Percentiles rank a stretch among this genome's conserved stretches.
Conservation (phyloP, 495 filamentous ascomycete genomes). For the Xylaria intraflava region DNA sequence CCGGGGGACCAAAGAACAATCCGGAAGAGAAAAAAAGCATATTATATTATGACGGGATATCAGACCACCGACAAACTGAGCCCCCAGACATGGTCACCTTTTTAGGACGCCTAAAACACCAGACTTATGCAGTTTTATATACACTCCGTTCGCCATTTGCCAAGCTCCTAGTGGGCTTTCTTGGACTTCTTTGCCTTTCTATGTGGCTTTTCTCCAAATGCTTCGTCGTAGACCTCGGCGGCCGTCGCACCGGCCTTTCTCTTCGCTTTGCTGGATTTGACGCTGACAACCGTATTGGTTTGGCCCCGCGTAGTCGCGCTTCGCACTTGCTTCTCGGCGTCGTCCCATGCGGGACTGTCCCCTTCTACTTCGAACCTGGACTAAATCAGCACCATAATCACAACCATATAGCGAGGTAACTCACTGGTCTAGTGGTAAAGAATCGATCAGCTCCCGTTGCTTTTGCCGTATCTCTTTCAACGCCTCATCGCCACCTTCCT, state of each 20-base stretch:
- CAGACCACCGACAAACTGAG: neutral
- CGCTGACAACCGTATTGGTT: conserved; percentile 67
- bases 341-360: conserved; percentile 66
- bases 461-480: conserved; percentile 60
- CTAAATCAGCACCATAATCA: conserved; percentile 25
- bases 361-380: conserved; percentile 73
- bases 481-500: conserved; percentile 72
- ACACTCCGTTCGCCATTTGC: neutral
- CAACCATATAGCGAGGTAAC: conserved; percentile 23
- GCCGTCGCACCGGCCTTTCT: conserved; percentile 65
- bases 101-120: conserved; percentile 10
- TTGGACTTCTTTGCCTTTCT: conserved; percentile 52
- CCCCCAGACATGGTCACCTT: neutral
- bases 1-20: too few relatives aligned
- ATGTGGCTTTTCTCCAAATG: conserved; percentile 47
- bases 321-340: conserved; percentile 72
- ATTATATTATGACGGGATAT: neutral
- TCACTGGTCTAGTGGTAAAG: conserved; percentile 82
- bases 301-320: conserved; percentile 48
- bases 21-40: too few relatives aligned
- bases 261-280: conserved; percentile 69
- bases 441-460: conserved; percentile 80
- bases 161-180: conserved; percentile 6
- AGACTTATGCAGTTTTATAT: conserved; percentile 8
- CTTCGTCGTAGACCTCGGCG: conserved; percentile 52